Percentiles rank a stretch among this genome's conserved stretches.
These are phyloP conservation scores for Glycyrrhiza uralensis DNA, from an alignment of 306 rosid species.

Conservation along the genomic window DNA sequence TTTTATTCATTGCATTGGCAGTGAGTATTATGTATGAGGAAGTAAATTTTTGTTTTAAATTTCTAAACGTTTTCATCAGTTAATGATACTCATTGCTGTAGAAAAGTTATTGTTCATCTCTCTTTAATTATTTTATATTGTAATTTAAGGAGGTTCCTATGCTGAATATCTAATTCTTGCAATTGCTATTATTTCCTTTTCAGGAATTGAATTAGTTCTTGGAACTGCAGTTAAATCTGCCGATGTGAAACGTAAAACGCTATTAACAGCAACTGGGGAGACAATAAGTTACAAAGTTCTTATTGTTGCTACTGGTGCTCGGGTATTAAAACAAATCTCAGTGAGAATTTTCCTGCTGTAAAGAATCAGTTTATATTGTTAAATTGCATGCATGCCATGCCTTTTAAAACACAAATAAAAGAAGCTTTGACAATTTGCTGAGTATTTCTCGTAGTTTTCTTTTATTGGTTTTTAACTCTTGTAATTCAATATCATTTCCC, in stretches of 20 bases:
- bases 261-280: slow-evolving; percentile 87
- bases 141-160: slow-evolving; percentile 2
- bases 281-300: slow-evolving; percentile 94
- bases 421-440: not conserved
- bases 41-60: not conserved
- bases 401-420: not conserved
- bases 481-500: not conserved
- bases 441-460: not conserved
- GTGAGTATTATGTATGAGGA: not conserved
- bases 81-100: not conserved
- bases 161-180: slow-evolving; percentile 20
- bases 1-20: not conserved
- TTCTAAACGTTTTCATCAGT: not conserved
- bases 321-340: slow-evolving; percentile 71
- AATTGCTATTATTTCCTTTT: slow-evolving; percentile 12
- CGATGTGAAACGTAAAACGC: slow-evolving; percentile 87
- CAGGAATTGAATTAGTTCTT: slow-evolving; percentile 92
- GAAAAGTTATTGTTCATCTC: not conserved
- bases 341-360: not conserved
- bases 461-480: not conserved
- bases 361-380: slow-evolving; percentile 2
- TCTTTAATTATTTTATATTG: not conserved
- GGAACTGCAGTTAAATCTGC: slow-evolving; percentile 93
- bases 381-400: not conserved
- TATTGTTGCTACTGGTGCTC: slow-evolving; percentile 97